Conservation (phyloP, 208 protist genomes). For the Leishmania tarentolae region DNA sequence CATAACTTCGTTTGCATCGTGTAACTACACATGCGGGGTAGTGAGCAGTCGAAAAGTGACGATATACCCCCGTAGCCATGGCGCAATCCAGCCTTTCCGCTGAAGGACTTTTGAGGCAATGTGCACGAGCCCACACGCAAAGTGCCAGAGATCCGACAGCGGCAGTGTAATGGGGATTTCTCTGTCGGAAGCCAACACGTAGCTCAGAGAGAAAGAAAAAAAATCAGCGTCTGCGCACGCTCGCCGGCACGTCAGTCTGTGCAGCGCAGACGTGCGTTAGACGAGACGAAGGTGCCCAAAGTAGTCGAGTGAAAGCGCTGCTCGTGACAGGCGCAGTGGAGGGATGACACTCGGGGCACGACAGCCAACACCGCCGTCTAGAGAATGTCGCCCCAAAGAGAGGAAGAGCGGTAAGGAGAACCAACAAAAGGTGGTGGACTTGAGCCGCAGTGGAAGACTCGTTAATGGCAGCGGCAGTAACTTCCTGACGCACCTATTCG, state of each 20-base stretch:
- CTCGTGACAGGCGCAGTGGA: too few relatives aligned
- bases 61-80: background rate
- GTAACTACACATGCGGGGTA: constrained; percentile 1
- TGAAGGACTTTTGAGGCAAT: background rate
- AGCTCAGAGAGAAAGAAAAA: background rate
- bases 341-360: too few relatives aligned
- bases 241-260: too few relatives aligned
- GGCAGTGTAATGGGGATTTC: background rate
- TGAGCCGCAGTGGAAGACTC: too few relatives aligned
- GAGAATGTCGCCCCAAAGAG: too few relatives aligned
- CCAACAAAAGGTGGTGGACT: too few relatives aligned
- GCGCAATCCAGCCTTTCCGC: background rate
- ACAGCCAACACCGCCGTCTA: too few relatives aligned
- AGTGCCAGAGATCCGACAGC: background rate
- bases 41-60: background rate
- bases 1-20: constrained; percentile 3
- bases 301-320: too few relatives aligned
- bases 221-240: background rate
- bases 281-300: too few relatives aligned
- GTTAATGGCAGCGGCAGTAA: too few relatives aligned
- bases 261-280: too few relatives aligned
- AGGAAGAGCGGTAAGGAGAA: too few relatives aligned
- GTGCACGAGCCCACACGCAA: background rate
- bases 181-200: background rate
- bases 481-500: background rate